Conservation (phyloP, 2,329 filamentous ascomycete genomes). For the Fusarium buharicum region DNA sequence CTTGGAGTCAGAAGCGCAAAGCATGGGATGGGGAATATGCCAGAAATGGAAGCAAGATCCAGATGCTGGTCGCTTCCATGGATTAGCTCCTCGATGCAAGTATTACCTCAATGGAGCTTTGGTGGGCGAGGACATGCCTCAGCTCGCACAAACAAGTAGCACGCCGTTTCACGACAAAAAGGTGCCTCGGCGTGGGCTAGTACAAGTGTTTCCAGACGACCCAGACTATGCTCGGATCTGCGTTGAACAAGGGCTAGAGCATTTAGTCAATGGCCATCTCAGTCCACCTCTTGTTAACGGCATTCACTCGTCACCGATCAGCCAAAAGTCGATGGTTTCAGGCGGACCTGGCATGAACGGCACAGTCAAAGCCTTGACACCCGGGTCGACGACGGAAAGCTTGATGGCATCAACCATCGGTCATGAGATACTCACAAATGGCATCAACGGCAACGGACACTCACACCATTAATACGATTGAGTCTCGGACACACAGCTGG, state of each 20-base stretch:
- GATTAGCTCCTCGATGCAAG: slow-evolving; percentile 66
- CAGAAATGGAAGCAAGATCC: slow-evolving; percentile 71
- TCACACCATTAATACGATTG: slow-evolving; percentile 17
- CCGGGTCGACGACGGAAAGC: slow-evolving; percentile 34
- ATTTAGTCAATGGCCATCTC: slow-evolving; percentile 61
- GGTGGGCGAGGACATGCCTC: slow-evolving; percentile 62
- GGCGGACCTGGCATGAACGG: slow-evolving; percentile 48
- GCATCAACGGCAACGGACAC: slow-evolving; percentile 44
- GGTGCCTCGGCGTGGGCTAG: slow-evolving; percentile 65
- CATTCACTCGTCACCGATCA: slow-evolving; percentile 58
- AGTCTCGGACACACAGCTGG: slow-evolving; percentile 17
- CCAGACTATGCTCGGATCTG: slow-evolving; percentile 67
- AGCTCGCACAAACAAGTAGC: slow-evolving; percentile 59
- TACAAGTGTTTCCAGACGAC: slow-evolving; percentile 64
- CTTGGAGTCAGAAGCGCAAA: slow-evolving; percentile 60
- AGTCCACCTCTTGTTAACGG: slow-evolving; percentile 60
- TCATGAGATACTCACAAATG: slow-evolving; percentile 46
- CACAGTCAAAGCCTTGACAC: slow-evolving; percentile 36
- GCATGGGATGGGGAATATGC: slow-evolving; percentile 54
- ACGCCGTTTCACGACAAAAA: slow-evolving; percentile 65
- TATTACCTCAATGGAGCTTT: slow-evolving; percentile 68
- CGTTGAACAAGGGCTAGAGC: slow-evolving; percentile 65
- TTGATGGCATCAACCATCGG: slow-evolving; percentile 17
- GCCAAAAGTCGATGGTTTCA: slow-evolving; percentile 48
- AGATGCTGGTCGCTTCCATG: slow-evolving; percentile 60